These are phyloP conservation scores for Coemansia guatemalensis DNA, from an alignment of 192 early-diverging fungal genomes.

Conservation along the genomic window DNA sequence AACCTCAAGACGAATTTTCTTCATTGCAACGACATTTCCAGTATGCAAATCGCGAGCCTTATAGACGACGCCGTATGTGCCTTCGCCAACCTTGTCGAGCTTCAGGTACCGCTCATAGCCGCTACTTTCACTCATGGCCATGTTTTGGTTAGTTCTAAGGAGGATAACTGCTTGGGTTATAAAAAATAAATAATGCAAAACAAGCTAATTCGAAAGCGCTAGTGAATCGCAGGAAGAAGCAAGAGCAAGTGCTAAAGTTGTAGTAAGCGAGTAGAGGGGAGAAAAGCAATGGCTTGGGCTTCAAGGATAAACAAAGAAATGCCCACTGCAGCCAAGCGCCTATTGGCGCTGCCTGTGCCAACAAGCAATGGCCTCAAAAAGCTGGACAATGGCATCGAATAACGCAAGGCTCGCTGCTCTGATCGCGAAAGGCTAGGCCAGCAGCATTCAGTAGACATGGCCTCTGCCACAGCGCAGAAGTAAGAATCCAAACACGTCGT, in stretches of 20 bases:
- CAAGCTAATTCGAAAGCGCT: background rate
- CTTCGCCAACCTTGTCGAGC: slow-evolving; percentile 79
- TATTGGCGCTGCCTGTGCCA: background rate
- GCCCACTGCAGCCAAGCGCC: background rate
- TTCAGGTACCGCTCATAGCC: slow-evolving; percentile 62
- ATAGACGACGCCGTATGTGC: slow-evolving; percentile 83
- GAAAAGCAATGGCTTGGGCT: background rate
- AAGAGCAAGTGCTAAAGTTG: background rate
- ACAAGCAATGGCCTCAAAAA: background rate
- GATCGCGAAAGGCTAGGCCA: background rate
- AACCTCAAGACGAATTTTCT: slow-evolving; percentile 64
- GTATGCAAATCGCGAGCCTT: slow-evolving; percentile 62
- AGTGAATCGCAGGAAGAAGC: background rate
- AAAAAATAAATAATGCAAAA: background rate
- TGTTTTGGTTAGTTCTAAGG: background rate
- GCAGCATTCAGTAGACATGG: slow-evolving; percentile 24
- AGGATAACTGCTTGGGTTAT: background rate
- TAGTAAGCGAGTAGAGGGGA: background rate
- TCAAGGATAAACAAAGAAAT: background rate
- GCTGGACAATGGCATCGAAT: background rate
- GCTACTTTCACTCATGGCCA: slow-evolving; percentile 31
- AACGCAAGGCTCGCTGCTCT: background rate
- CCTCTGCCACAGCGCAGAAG: slow-evolving; percentile 47
- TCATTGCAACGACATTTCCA: slow-evolving; percentile 65
- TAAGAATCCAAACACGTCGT: slow-evolving; percentile 53